Evolutionary conservation across 2,329 filamentous ascomycete genomes (phyloP), one percentile per base, ranked within the genome.

Genomic region (Stylonectria norvegica): DNA sequence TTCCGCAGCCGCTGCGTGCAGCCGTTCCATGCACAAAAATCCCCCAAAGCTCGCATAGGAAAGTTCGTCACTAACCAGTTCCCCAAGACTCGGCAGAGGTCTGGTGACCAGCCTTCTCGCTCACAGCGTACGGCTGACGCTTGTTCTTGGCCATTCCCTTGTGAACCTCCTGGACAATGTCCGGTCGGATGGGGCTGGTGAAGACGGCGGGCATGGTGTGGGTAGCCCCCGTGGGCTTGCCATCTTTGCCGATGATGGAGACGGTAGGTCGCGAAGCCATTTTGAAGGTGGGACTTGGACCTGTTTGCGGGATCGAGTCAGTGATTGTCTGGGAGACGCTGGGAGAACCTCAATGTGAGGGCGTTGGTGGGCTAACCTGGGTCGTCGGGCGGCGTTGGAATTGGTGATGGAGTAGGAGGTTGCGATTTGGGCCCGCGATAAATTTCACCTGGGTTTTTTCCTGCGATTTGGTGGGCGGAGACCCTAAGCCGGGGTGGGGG

Each of bases 71-170:
- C 86, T 75, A 72, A 94, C 89, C 91, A 78, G 91, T 97, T 85
- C 91, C 91, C 93, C 93, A 98, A 60, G 94, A 98, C 83, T 98
- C 93, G 70, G 93, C 93, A 75, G 89, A 95, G 70, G 93, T 98
- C 81, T 98, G 93, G 79, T 98, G 93, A 79, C 93, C 93, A 69
- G 93, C 93, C 87, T 98, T 98, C 86, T 97, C 91, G 85, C 89
- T 95, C 81, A 98, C 93, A 67, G 93, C 83, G 75, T 98, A 98
- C 62, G 93, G 90, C 67, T 98, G 93, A 72, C 93, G 86, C 85
- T 95, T 96, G 85, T 98, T 98, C 89, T 98, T 98, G 71, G 91
- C 91, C 81, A 98, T 94, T 67, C 93, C 93, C 66, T 89, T 95
- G 85, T 98, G 93, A 66, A 97, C 86, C 73, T 90, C 86, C 83